Evolutionary conservation across 192 early-diverging fungal genomes (phyloP).

Genomic region (Entomortierella beljakovae): DNA sequence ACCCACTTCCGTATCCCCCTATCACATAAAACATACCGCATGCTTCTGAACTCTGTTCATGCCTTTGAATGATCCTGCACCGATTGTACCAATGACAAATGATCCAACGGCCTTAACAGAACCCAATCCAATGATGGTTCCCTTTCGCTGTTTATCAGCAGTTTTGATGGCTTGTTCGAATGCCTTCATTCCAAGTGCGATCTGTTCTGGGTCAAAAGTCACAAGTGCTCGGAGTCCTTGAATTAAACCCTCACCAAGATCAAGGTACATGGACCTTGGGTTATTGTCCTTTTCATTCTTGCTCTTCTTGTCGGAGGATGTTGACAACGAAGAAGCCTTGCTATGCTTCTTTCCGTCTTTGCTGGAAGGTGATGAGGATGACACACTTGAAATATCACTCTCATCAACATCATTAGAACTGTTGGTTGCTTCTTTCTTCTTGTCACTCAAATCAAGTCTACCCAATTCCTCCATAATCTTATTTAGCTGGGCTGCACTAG

Average conservation of each 20-base stretch:
- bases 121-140: constrained; percentile 53
- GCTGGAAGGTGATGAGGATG: constrained; percentile 27
- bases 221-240: constrained; percentile 75
- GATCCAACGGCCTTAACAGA: constrained; percentile 61
- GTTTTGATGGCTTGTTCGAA: constrained; percentile 73
- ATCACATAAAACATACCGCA: constrained; percentile 65
- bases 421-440: neutral
- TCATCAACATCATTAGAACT: neutral
- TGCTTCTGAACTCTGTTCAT: constrained; percentile 73
- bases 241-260: constrained; percentile 78
- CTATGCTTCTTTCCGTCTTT: constrained; percentile 2
- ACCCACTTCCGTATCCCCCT: too few relatives aligned
- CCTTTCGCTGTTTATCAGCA: constrained; percentile 71
- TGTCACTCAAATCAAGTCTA: neutral
- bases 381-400: constrained; percentile 8
- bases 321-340: neutral
- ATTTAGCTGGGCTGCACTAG: constrained; percentile 7
- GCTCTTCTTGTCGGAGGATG: constrained; percentile 6
- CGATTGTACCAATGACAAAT: constrained; percentile 57
- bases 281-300: constrained; percentile 35
- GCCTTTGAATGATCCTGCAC: constrained; percentile 56
- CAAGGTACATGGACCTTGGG: constrained; percentile 73
- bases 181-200: constrained; percentile 70
- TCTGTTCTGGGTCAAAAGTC: constrained; percentile 81
- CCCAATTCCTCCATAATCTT: constrained; percentile 18